Percentiles rank a stretch among this genome's conserved stretches.
Conservation (phyloP, 2,329 filamentous ascomycete genomes). For the Venturia oleaginea region DNA sequence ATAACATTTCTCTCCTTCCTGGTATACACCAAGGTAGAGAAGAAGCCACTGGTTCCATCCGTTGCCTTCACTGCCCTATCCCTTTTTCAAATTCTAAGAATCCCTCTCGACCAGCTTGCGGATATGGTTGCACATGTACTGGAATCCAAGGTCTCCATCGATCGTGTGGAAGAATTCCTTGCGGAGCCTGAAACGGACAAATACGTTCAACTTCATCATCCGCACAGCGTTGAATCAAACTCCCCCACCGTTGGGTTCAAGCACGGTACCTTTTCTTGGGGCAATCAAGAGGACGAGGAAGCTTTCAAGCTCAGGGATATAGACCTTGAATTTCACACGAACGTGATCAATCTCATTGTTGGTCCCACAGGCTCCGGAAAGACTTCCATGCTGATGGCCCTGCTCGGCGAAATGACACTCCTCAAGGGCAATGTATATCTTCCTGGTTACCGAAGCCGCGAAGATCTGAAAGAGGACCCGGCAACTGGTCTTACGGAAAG, state of each 20-base stretch:
- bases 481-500: slow-evolving; percentile 83
- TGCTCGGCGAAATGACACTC: slow-evolving; percentile 91
- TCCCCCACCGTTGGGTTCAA: slow-evolving; percentile 75
- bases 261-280: slow-evolving; percentile 83
- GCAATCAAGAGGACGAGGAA: slow-evolving; percentile 51
- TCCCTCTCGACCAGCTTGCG: slow-evolving; percentile 88
- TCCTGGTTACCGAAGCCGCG: slow-evolving; percentile 66
- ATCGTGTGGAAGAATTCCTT: slow-evolving; percentile 91
- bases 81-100: slow-evolving; percentile 85
- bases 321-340: slow-evolving; percentile 72
- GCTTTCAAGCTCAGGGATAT: slow-evolving; percentile 73
- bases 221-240: slow-evolving; percentile 59
- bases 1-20: slow-evolving; percentile 97
- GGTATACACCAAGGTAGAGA: slow-evolving; percentile 81
- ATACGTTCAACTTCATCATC: slow-evolving; percentile 69
- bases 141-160: slow-evolving; percentile 92
- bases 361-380: slow-evolving; percentile 93
- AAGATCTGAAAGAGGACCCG: slow-evolving; percentile 72
- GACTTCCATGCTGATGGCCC: slow-evolving; percentile 88
- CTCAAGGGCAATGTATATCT: slow-evolving; percentile 73
- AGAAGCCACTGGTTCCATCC: slow-evolving; percentile 82
- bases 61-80: slow-evolving; percentile 94
- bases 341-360: slow-evolving; percentile 83
- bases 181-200: slow-evolving; percentile 94
- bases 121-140: slow-evolving; percentile 99